Conservation (phyloP, 257 asterid species). For the Solanum appendiculatum region DNA sequence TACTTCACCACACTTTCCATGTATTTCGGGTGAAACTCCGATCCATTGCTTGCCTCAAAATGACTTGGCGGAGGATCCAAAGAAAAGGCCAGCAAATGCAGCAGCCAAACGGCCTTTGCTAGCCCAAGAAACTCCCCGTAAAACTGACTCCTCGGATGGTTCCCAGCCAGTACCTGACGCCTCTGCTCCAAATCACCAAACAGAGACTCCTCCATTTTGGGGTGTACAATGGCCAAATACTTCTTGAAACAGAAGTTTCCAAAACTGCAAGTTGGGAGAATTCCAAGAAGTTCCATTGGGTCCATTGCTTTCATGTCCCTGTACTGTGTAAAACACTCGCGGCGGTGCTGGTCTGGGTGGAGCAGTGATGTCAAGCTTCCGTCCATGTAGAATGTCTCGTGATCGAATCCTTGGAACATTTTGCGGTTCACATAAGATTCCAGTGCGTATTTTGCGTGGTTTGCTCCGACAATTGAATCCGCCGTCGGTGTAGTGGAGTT, state of each 20-base stretch:
- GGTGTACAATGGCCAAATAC: slow-evolving; percentile 73
- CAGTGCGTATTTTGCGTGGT: slow-evolving; percentile 77
- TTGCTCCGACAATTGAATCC: slow-evolving; percentile 59
- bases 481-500: slow-evolving; percentile 3
- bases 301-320: slow-evolving; percentile 94
- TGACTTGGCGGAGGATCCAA: slow-evolving; percentile 85
- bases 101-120: slow-evolving; percentile 90
- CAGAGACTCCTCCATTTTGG: slow-evolving; percentile 97
- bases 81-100: slow-evolving; percentile 86
- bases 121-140: slow-evolving; percentile 67
- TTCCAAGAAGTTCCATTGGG: slow-evolving; percentile 74
- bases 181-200: slow-evolving; percentile 96
- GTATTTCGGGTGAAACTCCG: slow-evolving; percentile 79
- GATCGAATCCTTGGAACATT: slow-evolving; percentile 92
- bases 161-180: slow-evolving; percentile 65
- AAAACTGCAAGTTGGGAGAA: slow-evolving; percentile 81
- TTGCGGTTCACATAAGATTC: slow-evolving; percentile 81
- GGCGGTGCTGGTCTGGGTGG: slow-evolving; percentile 85
- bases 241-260: slow-evolving; percentile 93
- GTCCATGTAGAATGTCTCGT: slow-evolving; percentile 94
- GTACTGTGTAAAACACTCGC: slow-evolving; percentile 83
- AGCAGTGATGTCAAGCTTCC: slow-evolving; percentile 79
- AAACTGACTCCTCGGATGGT: slow-evolving; percentile 84
- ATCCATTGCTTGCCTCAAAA: slow-evolving; percentile 81
- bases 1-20: slow-evolving; percentile 82